Evolutionary conservation across 2,329 filamentous ascomycete species (phyloP).

Genomic region (Cladosporium sp.): DNA sequence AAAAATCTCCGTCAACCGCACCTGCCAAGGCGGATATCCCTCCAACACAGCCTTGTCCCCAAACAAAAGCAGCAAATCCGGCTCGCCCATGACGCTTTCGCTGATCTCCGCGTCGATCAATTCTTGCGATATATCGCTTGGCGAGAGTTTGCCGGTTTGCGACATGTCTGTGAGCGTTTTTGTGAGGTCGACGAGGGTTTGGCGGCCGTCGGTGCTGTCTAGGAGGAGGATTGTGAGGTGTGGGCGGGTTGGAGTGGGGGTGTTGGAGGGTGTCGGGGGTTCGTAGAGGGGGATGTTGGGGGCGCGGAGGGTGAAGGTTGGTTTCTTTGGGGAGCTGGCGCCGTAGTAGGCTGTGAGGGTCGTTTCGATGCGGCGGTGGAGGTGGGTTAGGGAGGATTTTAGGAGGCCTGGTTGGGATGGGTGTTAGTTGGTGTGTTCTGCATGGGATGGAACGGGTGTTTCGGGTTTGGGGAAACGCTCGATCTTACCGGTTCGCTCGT

Average conservation of each 20-base stretch:
- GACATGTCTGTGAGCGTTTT: slow-evolving; percentile 94
- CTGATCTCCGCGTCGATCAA: slow-evolving; percentile 84
- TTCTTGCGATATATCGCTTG: slow-evolving; percentile 76
- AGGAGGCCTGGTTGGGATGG: slow-evolving; percentile 60
- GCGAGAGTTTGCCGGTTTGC: slow-evolving; percentile 75
- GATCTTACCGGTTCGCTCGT: slow-evolving; percentile 77
- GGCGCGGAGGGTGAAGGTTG: slow-evolving; percentile 63
- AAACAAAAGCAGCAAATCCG: slow-evolving; percentile 85
- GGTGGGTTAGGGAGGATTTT: slow-evolving; percentile 81
- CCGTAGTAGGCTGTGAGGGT: slow-evolving; percentile 89
- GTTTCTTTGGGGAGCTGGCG: slow-evolving; percentile 56
- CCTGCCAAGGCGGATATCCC: slow-evolving; percentile 95
- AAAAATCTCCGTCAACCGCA: slow-evolving; percentile 91
- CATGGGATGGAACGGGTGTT: not conserved
- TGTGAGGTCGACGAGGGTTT: slow-evolving; percentile 92
- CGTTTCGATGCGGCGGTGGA: slow-evolving; percentile 71
- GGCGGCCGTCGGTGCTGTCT: slow-evolving; percentile 81
- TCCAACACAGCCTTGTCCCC: slow-evolving; percentile 76
- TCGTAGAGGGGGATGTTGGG: slow-evolving; percentile 63
- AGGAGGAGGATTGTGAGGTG: slow-evolving; percentile 68
- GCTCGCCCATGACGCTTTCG: slow-evolving; percentile 75
- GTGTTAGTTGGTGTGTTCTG: slow-evolving; percentile 4
- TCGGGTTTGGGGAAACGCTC: not conserved
- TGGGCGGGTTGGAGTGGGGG: slow-evolving; percentile 22
- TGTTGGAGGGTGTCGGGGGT: slow-evolving; percentile 29